These are phyloP conservation scores for Fraxinus greggii DNA, from an alignment of 305 asterid genomes.

Conservation along the genomic window DNA sequence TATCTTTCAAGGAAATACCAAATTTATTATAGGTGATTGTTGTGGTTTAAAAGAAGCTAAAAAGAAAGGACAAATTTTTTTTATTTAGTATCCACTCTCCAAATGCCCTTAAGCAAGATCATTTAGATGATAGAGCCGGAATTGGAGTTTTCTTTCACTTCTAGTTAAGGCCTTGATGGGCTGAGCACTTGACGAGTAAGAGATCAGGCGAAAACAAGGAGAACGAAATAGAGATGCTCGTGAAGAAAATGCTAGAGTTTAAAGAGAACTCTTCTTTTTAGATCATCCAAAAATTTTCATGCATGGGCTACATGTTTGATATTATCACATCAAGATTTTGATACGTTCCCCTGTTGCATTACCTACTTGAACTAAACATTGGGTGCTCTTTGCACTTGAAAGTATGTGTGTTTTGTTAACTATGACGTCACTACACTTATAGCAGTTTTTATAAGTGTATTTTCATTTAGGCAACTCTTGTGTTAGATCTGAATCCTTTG, in stretches of 20 bases:
- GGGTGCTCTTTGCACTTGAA: background rate
- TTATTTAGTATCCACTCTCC: background rate
- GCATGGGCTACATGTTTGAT: background rate
- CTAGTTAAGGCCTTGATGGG: background rate
- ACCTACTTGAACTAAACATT: background rate
- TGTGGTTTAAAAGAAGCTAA: background rate
- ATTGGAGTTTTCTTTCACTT: background rate
- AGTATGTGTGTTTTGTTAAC: background rate
- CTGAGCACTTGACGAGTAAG: background rate
- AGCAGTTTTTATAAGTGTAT: background rate
- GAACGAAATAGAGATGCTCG: background rate
- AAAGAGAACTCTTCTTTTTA: background rate
- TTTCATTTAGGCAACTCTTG: background rate
- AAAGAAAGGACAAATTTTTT: background rate
- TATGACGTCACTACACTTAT: background rate
- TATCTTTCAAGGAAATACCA: background rate
- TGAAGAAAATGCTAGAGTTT: background rate
- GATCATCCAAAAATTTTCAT: background rate
- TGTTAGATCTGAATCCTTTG: background rate
- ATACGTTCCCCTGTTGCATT: background rate
- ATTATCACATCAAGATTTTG: background rate
- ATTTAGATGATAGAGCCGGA: background rate
- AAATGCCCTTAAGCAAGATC: constrained; percentile 2
- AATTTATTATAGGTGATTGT: background rate
- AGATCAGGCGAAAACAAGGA: background rate